phyloP scores from a whole-genome alignment of 768 basidiomycete species.

The Rubroboletus pulcherrimus region DNA sequence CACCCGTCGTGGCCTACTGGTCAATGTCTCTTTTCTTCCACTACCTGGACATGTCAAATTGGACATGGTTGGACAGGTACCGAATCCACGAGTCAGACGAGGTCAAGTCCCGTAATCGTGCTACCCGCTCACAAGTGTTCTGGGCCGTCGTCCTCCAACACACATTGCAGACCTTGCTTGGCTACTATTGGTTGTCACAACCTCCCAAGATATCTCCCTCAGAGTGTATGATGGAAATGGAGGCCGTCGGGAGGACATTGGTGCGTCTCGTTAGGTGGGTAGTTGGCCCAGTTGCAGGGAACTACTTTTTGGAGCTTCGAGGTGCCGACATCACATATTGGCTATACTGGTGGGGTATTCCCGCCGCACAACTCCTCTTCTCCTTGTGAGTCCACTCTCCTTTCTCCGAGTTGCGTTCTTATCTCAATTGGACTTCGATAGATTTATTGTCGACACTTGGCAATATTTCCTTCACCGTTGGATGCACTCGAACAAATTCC shows the following conservation, averaged over 20 bases:
- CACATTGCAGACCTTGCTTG: conserved; percentile 73
- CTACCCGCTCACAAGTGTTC: conserved; percentile 66
- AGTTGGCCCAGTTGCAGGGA: conserved; percentile 41
- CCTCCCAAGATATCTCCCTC: conserved; percentile 26
- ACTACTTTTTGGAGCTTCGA: conserved; percentile 33
- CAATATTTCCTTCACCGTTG: conserved; percentile 94
- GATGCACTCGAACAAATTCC: conserved; percentile 87
- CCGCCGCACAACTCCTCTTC: conserved; percentile 61
- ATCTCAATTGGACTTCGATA: conserved; percentile 28
- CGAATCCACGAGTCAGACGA: conserved; percentile 88
- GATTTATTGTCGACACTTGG: conserved; percentile 96
- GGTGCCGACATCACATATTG: conserved; percentile 51
- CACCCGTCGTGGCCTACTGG: conserved; percentile 88
- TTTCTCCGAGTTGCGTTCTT: neutral
- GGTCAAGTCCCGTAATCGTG: conserved; percentile 70
- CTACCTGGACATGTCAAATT: conserved; percentile 69
- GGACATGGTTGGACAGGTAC: conserved; percentile 76
- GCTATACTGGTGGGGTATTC: conserved; percentile 93
- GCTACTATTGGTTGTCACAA: conserved; percentile 61
- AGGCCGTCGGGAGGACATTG: conserved; percentile 40
- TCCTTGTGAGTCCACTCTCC: conserved; percentile 69
- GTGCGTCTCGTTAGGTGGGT: conserved; percentile 35
- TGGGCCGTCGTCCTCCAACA: conserved; percentile 86
- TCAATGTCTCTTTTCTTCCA: conserved; percentile 74
- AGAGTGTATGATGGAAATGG: conserved; percentile 42